Evolutionary conservation across 2,329 filamentous ascomycete genomes (phyloP), one percentile per base, ranked within the genome.

Genomic region (Fusarium sp.): DNA sequence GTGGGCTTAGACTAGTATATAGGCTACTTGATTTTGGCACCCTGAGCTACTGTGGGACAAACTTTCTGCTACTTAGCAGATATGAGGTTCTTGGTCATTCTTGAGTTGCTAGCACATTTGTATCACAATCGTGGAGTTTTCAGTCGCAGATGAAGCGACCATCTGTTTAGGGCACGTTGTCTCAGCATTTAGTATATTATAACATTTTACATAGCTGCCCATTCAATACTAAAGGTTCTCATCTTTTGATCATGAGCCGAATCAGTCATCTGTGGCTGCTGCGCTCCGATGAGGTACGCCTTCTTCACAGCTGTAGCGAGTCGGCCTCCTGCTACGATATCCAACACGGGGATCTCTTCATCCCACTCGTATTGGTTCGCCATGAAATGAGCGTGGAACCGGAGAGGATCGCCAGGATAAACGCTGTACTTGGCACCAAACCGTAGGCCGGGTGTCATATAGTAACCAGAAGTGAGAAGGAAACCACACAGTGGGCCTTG

Each of bases 251-350:
- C 78, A 34, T 82, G 78, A 41, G 75, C 77, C 3, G 78, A 75
- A 11, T 73, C 72, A 27, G 74, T 66, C 14, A 76, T 78, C 18
- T 73, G 71, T 48, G 79, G 75, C 56, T 86, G 82, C 73, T 87
- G 84, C 0, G 93, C 94, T 9, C 94, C 95, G 60, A 99, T 86
- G 56, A 99, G 82, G 75, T 94, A 98, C 0, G 93, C 93, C 81
- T 99, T 99, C 85, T 99, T 99, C 21, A 98, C 96, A 51, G 93
- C 93, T 4, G 96, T 98, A 1, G 94, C 96, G 68, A 99, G 80
- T 72, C 96, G 87, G 7, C 96, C 96, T 10, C 93, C 94, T 21
- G 90, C 92, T 18, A 98, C 91, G 16, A 99, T 83, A 71, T 97
- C 92, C 72, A 98, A 86, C 75, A 98, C 83, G 40, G 92, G 87